Evolutionary conservation across 78 protist species (phyloP).

Genomic region (Neovahlkampfia damariscottae): DNA sequence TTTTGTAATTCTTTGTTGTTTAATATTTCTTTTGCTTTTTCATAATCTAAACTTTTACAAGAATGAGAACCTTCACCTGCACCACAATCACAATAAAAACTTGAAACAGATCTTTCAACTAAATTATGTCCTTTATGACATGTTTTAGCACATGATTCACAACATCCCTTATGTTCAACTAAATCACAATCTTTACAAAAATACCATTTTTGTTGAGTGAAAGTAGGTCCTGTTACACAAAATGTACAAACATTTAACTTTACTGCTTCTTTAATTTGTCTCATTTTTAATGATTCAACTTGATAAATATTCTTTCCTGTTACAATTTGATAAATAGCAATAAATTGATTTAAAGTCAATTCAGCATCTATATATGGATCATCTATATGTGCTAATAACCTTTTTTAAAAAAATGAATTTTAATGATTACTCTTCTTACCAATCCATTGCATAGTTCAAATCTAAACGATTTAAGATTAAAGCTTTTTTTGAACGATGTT

Average conservation of each 20-base stretch:
- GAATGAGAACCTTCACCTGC: not conserved
- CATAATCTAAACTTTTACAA: not conserved
- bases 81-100: not conserved
- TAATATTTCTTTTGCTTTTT: too few species aligned
- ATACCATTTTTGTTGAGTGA: not conserved
- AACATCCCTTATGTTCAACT: not conserved
- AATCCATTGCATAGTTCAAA: too few species aligned
- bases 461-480: not conserved
- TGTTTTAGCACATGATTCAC: not conserved
- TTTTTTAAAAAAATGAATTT: too few species aligned
- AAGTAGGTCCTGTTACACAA: not conserved
- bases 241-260: not conserved
- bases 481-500: not conserved
- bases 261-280: not conserved
- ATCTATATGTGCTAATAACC: too few species aligned
- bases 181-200: not conserved
- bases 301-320: not conserved
- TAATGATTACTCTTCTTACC: too few species aligned
- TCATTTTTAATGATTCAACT: not conserved
- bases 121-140: not conserved
- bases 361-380: too few species aligned
- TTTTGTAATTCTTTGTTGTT: too few species aligned
- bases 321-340: too few species aligned
- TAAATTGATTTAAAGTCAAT: too few species aligned
- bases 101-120: not conserved